Percentiles rank a stretch among this genome's conserved stretches.
Evolutionary conservation across 768 basidiomycete species (phyloP).

Genomic region (Tephrocybe sp.): DNA sequence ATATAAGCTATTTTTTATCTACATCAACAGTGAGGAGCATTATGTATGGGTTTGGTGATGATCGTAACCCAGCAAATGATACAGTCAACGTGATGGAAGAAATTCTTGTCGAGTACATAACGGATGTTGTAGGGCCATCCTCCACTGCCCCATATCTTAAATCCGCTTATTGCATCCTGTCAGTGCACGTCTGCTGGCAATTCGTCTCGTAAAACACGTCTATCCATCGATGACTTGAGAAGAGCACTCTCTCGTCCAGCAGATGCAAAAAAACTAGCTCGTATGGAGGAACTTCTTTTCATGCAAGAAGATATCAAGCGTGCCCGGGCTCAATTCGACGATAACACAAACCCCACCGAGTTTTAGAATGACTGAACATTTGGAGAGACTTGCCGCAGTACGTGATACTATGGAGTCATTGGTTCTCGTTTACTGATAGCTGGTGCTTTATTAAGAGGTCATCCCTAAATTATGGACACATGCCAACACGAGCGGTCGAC

Average conservation of each 20-base stretch:
- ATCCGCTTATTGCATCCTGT: constrained; percentile 8
- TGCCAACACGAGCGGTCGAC: background rate
- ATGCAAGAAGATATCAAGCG: constrained; percentile 95
- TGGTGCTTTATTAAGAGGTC: constrained; percentile 4
- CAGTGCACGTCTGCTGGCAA: constrained; percentile 77
- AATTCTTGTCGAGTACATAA: constrained; percentile 86
- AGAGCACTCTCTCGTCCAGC: constrained; percentile 77
- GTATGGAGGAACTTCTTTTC: constrained; percentile 89
- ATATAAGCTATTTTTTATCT: background rate
- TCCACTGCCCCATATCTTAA: constrained; percentile 7
- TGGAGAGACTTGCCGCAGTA: background rate
- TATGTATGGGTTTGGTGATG: constrained; percentile 95
- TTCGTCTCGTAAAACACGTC: constrained; percentile 64
- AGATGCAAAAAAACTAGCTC: constrained; percentile 89
- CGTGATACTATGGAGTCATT: background rate
- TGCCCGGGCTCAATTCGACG: constrained; percentile 73
- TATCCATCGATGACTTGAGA: constrained; percentile 84
- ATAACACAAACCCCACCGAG: constrained; percentile 41
- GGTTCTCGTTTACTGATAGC: background rate
- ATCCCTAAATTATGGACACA: constrained; percentile 8
- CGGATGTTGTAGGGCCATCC: constrained; percentile 70
- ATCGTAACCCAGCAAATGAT: constrained; percentile 82
- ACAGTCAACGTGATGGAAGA: constrained; percentile 93
- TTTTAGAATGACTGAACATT: constrained; percentile 27
- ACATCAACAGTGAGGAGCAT: constrained; percentile 63